Base-by-base conservation (phyloP, 257 asterid species). In the Agastache rugosa region DNA sequence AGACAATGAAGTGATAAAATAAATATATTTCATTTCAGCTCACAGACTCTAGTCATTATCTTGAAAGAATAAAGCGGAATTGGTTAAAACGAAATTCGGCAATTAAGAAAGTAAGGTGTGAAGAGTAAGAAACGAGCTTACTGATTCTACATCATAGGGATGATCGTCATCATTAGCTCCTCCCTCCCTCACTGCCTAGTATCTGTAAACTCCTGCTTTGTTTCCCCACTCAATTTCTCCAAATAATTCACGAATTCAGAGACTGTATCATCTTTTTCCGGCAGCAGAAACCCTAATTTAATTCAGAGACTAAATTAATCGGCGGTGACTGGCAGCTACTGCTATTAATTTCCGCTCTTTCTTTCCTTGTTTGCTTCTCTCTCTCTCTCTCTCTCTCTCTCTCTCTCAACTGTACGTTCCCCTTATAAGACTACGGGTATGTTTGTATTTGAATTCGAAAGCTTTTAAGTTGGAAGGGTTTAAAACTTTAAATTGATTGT, bases 111-210 rank as follows among this genome's bases (percentile, higher is more conserved):
- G 15, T 22, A 25, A 44, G 56, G 53, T 22, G 31, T 1, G 0
- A 34, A 39, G 0, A 8, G 31, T 17, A 5, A 42, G 2, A 44
- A 27, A 29, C 47, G 71, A 44, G 58, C 74, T 69, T 19, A 51
- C 53, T 19, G 64, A 54, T 34, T 53, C 64, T 19, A 53, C 74
- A 8, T 60, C 7, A 69, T 5, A 51, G 53, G 20, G 29, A 29
- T 50, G 42, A 29, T 29, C 42, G 37, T n/a, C n/a, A 25, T 27
- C 39, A 58, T 25, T 12, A 2, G 59, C 25, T 19, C 55, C 53
- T 47, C 53, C 53, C 47, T 29, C 34, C 34, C 45, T 39, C 11
- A 1, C 1, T 16, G 15, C 31, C 17, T 23, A 11, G 8, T 25
- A 23, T 23, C 14, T 58, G 64, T 25, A 29, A 58, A 23, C 3